These are phyloP conservation scores for Pseudocercospora macadamiae DNA, from an alignment of 2,329 filamentous ascomycete species.

Conservation along the genomic window DNA sequence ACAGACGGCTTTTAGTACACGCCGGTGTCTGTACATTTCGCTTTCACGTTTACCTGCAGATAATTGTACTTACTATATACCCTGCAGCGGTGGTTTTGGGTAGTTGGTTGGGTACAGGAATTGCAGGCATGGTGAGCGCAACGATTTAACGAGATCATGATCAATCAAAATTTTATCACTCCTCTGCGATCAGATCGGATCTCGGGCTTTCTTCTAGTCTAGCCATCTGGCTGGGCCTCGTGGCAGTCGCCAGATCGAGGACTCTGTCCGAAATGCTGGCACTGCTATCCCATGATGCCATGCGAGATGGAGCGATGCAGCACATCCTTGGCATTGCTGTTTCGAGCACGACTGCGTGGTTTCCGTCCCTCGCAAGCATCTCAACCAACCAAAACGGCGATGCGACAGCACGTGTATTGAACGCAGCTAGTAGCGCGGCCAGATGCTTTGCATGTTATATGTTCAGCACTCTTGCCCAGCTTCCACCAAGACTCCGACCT, in stretches of 20 bases:
- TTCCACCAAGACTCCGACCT: conserved; percentile 15
- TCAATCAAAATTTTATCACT: not conserved
- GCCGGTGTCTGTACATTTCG: conserved; percentile 14
- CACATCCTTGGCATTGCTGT: conserved; percentile 7
- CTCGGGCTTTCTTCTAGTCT: not conserved
- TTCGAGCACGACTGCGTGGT: conserved; percentile 9
- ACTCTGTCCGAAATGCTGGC: not conserved
- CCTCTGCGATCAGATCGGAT: not conserved
- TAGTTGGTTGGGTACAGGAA: conserved; percentile 10
- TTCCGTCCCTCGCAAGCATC: too few relatives aligned
- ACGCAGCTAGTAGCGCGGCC: not conserved
- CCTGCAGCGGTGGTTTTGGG: too few relatives aligned
- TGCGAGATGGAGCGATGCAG: not conserved
- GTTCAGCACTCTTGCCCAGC: conserved; percentile 7
- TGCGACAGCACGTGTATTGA: conserved; percentile 12
- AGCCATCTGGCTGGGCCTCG: not conserved
- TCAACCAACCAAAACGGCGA: conserved; percentile 10
- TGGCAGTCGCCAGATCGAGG: not conserved
- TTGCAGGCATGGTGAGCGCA: conserved; percentile 10
- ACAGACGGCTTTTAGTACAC: conserved; percentile 19
- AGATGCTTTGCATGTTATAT: conserved; percentile 3
- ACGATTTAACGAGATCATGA: conserved; percentile 20
- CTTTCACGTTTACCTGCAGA: conserved; percentile 25
- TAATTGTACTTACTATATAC: conserved; percentile 23
- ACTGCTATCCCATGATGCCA: not conserved